Conservation (phyloP, 2,329 filamentous ascomycete genomes). For the Penicillium sp. region DNA sequence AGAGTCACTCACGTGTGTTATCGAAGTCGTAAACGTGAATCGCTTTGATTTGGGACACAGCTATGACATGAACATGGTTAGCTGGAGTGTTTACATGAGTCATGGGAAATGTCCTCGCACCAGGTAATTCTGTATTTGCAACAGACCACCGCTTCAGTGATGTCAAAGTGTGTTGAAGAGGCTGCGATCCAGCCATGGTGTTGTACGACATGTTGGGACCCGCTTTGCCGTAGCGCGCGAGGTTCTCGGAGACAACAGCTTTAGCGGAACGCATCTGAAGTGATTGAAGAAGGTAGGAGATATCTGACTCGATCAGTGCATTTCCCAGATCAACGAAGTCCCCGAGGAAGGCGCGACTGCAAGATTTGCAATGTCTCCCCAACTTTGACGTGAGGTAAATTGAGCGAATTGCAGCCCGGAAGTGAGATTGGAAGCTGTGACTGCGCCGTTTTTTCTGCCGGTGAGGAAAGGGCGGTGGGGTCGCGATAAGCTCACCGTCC, state of each 20-base stretch:
- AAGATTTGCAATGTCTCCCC: neutral
- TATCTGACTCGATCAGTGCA: conserved; percentile 5
- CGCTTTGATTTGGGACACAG: conserved; percentile 68
- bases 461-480: conserved; percentile 6
- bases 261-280: conserved; percentile 36
- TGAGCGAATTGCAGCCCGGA: neutral
- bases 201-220: conserved; percentile 22
- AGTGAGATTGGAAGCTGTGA: neutral
- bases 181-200: conserved; percentile 18
- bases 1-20: conserved; percentile 69
- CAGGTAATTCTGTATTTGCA: conserved; percentile 68
- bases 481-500: neutral
- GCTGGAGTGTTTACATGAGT: neutral
- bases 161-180: conserved; percentile 61
- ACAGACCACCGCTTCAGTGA: conserved; percentile 83
- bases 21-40: conserved; percentile 98
- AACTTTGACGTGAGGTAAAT: neutral
- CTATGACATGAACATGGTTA: conserved; percentile 32
- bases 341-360: neutral
- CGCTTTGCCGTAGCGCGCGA: conserved; percentile 14
- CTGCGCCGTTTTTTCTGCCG: conserved; percentile 15
- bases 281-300: neutral
- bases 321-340: neutral
- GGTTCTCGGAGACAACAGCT: conserved; percentile 34
- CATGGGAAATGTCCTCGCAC: conserved; percentile 42